These are phyloP conservation scores for Metarhizium rileyi DNA, from an alignment of 2,329 filamentous ascomycete species.

Conservation along the genomic window DNA sequence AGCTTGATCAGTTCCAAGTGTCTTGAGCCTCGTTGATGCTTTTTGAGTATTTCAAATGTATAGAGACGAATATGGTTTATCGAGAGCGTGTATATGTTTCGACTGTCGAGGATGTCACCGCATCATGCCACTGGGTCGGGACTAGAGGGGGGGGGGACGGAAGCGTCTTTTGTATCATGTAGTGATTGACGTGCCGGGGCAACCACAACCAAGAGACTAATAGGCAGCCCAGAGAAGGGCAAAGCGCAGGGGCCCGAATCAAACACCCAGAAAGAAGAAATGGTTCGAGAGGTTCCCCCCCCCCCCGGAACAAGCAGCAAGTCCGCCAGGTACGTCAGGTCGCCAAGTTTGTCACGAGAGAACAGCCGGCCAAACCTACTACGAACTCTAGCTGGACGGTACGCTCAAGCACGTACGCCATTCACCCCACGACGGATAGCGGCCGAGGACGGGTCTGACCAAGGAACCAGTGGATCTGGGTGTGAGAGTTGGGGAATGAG, in stretches of 20 bases:
- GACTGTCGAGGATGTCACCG: background rate
- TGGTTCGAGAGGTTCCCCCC: constrained; percentile 22
- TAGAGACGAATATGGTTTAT: background rate
- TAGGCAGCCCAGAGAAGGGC: constrained; percentile 8
- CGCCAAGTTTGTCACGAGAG: background rate
- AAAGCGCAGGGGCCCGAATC: constrained; percentile 26
- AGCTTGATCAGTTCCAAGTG: background rate
- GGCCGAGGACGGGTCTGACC: constrained; percentile 5
- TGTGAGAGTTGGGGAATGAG: constrained; percentile 1
- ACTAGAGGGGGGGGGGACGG: constrained; percentile 7
- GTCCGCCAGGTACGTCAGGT: constrained; percentile 6
- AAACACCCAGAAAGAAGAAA: constrained; percentile 29
- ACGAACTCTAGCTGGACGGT: background rate
- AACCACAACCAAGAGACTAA: constrained; percentile 3
- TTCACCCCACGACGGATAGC: constrained; percentile 7
- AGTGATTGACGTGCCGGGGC: constrained; percentile 15
- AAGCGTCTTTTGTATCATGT: constrained; percentile 19
- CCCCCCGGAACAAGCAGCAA: constrained; percentile 13
- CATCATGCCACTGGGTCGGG: background rate
- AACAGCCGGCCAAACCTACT: constrained; percentile 4
- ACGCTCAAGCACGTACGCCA: background rate
- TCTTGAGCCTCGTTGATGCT: background rate
- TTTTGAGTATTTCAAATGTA: background rate
- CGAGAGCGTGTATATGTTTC: background rate
- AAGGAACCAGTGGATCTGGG: constrained; percentile 9